Evolutionary conservation across 2,329 filamentous ascomycete species (phyloP).

Genomic region (Colletotrichum ledebouriae): DNA sequence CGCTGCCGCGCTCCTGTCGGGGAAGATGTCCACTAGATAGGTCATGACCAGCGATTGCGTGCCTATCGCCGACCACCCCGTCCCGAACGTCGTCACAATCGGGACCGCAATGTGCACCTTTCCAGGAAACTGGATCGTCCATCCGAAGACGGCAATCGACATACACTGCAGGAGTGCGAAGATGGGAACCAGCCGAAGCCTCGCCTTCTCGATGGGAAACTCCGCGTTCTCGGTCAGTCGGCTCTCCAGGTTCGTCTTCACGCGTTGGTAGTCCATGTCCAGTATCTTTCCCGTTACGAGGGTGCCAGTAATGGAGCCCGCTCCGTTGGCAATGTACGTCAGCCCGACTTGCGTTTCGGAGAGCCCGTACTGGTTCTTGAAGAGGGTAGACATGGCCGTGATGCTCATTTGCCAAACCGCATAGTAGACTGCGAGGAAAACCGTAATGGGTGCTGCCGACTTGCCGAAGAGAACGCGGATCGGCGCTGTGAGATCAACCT

Average conservation of each 20-base stretch:
- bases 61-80: slow-evolving; percentile 65
- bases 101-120: slow-evolving; percentile 62
- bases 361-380: slow-evolving; percentile 58
- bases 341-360: slow-evolving; percentile 61
- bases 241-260: slow-evolving; percentile 48
- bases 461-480: slow-evolving; percentile 62
- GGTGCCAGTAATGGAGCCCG: slow-evolving; percentile 67
- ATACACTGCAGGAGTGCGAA: slow-evolving; percentile 60
- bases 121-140: slow-evolving; percentile 61
- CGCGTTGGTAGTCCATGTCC: slow-evolving; percentile 62
- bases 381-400: slow-evolving; percentile 64
- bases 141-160: slow-evolving; percentile 65
- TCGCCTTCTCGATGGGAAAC: slow-evolving; percentile 65
- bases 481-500: slow-evolving; percentile 59
- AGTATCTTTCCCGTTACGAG: slow-evolving; percentile 65
- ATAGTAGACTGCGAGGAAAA: slow-evolving; percentile 65
- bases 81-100: slow-evolving; percentile 64
- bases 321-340: slow-evolving; percentile 68
- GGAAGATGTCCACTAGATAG: slow-evolving; percentile 67
- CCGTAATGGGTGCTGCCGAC: slow-evolving; percentile 57
- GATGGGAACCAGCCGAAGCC: slow-evolving; percentile 62
- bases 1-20: slow-evolving; percentile 62
- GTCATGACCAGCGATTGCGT: slow-evolving; percentile 64
- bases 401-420: slow-evolving; percentile 69
- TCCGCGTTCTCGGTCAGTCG: neutral